These are phyloP conservation scores for Bruguiera parviflora DNA, from an alignment of 345 rosid genomes.

Conservation along the genomic window DNA sequence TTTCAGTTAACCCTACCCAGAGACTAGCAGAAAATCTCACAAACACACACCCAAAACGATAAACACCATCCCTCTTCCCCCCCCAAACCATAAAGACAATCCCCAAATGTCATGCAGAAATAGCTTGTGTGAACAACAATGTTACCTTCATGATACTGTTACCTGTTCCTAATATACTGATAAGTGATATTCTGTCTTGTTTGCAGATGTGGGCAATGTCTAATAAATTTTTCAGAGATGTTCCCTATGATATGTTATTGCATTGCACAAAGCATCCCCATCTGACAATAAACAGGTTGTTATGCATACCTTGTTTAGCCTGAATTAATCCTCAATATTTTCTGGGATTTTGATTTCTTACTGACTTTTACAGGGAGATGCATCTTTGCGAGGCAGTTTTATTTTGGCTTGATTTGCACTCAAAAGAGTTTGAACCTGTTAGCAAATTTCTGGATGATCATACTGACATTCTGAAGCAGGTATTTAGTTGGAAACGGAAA, in stretches of 20 bases:
- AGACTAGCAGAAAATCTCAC: background rate
- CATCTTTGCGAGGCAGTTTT: constrained; percentile 63
- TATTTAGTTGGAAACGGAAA: constrained; percentile 15
- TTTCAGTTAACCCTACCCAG: too few species aligned
- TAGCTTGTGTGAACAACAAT: too few species aligned
- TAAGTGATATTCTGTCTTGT: constrained; percentile 17
- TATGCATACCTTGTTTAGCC: constrained; percentile 6
- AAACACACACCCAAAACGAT: background rate
- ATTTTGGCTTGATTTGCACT: constrained; percentile 52
- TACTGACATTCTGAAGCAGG: constrained; percentile 55
- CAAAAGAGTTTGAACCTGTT: constrained; percentile 25
- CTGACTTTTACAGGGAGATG: constrained; percentile 58
- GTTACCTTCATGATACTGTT: background rate
- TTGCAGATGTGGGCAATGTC: constrained; percentile 61
- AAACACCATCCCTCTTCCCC: too few species aligned
- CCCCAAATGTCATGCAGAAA: background rate
- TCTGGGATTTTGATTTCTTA: constrained; percentile 33
- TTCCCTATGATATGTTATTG: constrained; percentile 53
- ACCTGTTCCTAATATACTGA: constrained; percentile 13
- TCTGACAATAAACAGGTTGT: constrained; percentile 61
- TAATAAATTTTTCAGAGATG: constrained; percentile 39
- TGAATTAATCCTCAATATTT: constrained; percentile 3
- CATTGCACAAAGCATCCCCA: constrained; percentile 53
- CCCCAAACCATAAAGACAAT: background rate
- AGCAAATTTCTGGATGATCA: constrained; percentile 27